phyloP scores from a whole-genome alignment of 2,329 filamentous ascomycete genomes.

The Fusarium mangiferae region DNA sequence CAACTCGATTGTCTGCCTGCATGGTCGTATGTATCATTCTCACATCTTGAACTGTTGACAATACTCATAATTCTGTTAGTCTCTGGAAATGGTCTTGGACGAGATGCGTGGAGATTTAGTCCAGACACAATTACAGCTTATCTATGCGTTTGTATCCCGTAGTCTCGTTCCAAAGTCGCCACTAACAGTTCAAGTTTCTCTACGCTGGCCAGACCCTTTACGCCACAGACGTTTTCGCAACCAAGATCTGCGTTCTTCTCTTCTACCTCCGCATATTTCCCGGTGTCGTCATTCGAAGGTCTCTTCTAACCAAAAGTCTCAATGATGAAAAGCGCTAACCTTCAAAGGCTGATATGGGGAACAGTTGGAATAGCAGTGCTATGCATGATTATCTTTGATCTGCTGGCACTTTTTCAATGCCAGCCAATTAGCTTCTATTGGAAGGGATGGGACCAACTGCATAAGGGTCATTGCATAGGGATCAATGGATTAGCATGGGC shows the following conservation, averaged over 20 bases:
- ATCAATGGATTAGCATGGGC: slow-evolving; percentile 15
- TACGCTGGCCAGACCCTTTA: slow-evolving; percentile 20
- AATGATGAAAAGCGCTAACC: accelerated
- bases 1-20: not conserved
- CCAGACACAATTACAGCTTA: slow-evolving; percentile 2
- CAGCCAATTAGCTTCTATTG: slow-evolving; percentile 17
- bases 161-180: no score
- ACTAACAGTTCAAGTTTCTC: not conserved
- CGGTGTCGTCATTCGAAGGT: not conserved
- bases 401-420: slow-evolving; percentile 1
- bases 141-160: not conserved
- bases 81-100: slow-evolving; percentile 6
- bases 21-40: not conserved
- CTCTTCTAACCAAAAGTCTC: no score
- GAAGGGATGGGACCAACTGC: slow-evolving; percentile 1
- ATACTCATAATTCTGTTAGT: not conserved
- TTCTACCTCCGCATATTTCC: slow-evolving; percentile 31
- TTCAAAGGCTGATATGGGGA: slow-evolving; percentile 8
- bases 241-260: slow-evolving; percentile 22
- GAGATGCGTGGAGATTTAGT: slow-evolving; percentile 9
- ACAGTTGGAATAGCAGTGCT: not conserved
- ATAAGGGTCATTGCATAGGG: slow-evolving; percentile 9
- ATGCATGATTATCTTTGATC: not conserved
- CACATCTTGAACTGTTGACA: accelerated
- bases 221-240: slow-evolving; percentile 9